phyloP scores from a whole-genome alignment of 2,329 filamentous ascomycete species.

The Neonectria coccinea region DNA sequence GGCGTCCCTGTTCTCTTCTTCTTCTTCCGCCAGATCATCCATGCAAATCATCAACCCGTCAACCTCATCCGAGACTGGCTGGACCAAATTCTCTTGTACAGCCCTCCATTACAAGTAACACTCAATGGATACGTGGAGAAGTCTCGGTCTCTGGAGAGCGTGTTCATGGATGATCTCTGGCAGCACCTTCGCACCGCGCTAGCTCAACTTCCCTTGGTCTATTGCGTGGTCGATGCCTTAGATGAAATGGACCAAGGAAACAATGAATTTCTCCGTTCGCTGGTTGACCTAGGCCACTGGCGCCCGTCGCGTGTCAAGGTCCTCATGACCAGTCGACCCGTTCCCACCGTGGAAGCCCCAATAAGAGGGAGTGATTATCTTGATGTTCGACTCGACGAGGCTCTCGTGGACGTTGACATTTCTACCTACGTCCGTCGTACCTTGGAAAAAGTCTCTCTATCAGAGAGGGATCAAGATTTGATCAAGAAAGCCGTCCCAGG shows the following conservation, averaged over 20 bases:
- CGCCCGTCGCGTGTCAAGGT: slow-evolving; percentile 51
- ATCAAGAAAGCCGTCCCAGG: slow-evolving; percentile 2
- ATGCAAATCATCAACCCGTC: slow-evolving; percentile 47
- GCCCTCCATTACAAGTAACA: slow-evolving; percentile 43
- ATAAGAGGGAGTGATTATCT: slow-evolving; percentile 42
- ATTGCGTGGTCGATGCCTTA: slow-evolving; percentile 56
- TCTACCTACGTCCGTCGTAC: slow-evolving; percentile 48
- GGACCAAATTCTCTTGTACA: slow-evolving; percentile 47
- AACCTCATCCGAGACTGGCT: slow-evolving; percentile 50
- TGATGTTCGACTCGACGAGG: slow-evolving; percentile 51
- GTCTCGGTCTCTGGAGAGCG: not conserved
- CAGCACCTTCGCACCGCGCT: slow-evolving; percentile 34
- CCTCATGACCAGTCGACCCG: slow-evolving; percentile 55
- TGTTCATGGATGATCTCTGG: slow-evolving; percentile 47
- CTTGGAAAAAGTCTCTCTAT: slow-evolving; percentile 1
- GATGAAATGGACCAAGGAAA: slow-evolving; percentile 57
- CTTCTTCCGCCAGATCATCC: slow-evolving; percentile 54
- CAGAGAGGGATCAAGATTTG: not conserved
- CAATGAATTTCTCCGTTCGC: slow-evolving; percentile 47
- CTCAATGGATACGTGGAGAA: slow-evolving; percentile 31
- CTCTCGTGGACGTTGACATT: slow-evolving; percentile 54
- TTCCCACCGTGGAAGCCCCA: slow-evolving; percentile 42
- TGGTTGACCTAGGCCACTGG: slow-evolving; percentile 49
- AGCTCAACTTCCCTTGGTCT: slow-evolving; percentile 40
- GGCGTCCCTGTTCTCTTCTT: slow-evolving; percentile 48